These are phyloP conservation scores for Dichomitus squalens DNA, from an alignment of 1,284 basidiomycete genomes.

Conservation along the genomic window DNA sequence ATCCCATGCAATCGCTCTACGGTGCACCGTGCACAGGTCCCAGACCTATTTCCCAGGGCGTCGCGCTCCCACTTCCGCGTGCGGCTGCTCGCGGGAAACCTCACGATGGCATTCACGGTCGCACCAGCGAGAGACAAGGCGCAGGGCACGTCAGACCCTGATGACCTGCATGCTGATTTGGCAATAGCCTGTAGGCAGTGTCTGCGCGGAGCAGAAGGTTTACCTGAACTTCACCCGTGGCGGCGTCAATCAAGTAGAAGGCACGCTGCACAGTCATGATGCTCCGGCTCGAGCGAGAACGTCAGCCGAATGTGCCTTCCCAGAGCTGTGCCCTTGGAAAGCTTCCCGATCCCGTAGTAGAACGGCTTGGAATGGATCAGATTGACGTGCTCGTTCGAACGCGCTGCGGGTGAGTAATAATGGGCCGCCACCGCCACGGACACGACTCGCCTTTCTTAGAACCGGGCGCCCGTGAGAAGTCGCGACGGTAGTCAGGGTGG, in stretches of 20 bases:
- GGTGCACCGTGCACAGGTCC: neutral
- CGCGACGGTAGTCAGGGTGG: slow-evolving; percentile 22
- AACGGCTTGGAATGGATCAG: neutral
- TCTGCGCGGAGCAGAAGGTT: neutral
- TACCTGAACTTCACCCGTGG: neutral
- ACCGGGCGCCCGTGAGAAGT: slow-evolving; percentile 19
- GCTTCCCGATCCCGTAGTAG: neutral
- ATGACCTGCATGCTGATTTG: neutral
- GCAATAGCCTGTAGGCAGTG: neutral
- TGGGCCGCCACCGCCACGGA: slow-evolving; percentile 8
- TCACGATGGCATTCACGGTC: neutral
- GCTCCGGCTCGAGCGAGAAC: neutral
- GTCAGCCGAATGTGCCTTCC: neutral
- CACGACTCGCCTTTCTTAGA: slow-evolving; percentile 13
- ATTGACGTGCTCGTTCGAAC: neutral
- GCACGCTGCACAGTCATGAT: slow-evolving; percentile 1
- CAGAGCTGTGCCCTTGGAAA: neutral
- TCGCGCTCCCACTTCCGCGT: neutral
- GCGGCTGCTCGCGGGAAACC: neutral
- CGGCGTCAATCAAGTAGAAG: slow-evolving; percentile 16
- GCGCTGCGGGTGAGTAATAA: neutral
- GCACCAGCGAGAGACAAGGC: neutral
- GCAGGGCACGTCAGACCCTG: neutral
- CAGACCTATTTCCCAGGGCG: neutral
- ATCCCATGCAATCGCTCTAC: neutral